Evolutionary conservation across 2,329 filamentous ascomycete species (phyloP).

Genomic region (Phialemoniopsis sp.): DNA sequence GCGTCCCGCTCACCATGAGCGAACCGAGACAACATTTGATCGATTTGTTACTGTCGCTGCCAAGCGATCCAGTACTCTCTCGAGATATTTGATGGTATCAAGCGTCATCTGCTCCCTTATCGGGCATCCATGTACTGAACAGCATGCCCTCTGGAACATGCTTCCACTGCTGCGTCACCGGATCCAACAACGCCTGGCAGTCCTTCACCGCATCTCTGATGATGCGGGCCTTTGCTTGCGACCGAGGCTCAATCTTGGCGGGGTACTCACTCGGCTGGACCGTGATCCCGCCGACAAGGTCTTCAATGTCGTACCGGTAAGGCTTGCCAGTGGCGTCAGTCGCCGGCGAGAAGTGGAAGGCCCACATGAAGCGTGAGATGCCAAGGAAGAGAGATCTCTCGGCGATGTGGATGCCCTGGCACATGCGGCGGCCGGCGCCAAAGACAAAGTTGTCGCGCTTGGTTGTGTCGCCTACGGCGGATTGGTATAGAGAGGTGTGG

Average conservation of each 20-base stretch:
- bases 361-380: conserved; percentile 44
- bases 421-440: conserved; percentile 52
- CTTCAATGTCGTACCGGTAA: conserved; percentile 1
- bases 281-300: conserved; percentile 3
- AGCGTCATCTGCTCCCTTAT: no score
- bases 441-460: conserved; percentile 51
- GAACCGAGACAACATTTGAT: no score
- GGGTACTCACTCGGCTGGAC: conserved; percentile 4
- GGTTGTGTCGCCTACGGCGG: conserved; percentile 16
- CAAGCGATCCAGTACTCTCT: no score
- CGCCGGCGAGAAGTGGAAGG: conserved; percentile 21
- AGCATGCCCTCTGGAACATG: conserved; percentile 3
- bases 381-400: conserved; percentile 42
- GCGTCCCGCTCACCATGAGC: no score
- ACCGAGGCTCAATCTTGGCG: conserved; percentile 1
- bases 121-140: conserved; percentile 6
- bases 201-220: conserved; percentile 1
- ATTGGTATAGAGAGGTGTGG: conserved; percentile 14
- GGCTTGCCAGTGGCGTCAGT: no score
- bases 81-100: no score
- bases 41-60: no score
- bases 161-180: conserved; percentile 2
- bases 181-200: conserved; percentile 1
- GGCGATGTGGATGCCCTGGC: conserved; percentile 52
- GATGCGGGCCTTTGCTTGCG: background rate